Evolutionary conservation across 495 filamentous ascomycete species (phyloP).

Genomic region (Podospora pseudoanserina): DNA sequence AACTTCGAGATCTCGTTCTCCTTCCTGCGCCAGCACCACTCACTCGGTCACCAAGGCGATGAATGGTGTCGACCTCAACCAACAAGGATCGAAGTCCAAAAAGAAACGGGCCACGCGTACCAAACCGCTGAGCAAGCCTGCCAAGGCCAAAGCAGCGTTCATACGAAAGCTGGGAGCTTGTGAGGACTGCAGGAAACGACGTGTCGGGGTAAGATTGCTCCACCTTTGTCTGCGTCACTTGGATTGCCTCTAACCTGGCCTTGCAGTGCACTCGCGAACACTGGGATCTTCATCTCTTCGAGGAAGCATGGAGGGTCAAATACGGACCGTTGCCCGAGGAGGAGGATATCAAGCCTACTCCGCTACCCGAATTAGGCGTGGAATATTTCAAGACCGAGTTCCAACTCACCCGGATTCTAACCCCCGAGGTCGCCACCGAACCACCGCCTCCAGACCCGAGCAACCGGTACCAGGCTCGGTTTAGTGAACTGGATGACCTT

Average conservation of each 20-base stretch:
- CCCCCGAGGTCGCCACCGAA: no score
- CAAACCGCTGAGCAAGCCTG: constrained; percentile 16
- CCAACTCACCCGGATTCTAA: background rate
- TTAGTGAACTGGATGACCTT: background rate
- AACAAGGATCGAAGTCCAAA: constrained; percentile 10
- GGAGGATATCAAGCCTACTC: background rate
- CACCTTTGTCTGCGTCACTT: background rate
- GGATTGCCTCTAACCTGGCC: background rate
- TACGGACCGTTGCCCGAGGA: background rate
- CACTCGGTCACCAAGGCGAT: constrained; percentile 15
- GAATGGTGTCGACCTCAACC: constrained; percentile 8
- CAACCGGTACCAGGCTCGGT: background rate
- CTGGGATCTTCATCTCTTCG: constrained; percentile 10
- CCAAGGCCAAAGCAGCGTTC: constrained; percentile 23
- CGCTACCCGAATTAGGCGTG: background rate
- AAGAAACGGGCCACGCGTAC: constrained; percentile 17
- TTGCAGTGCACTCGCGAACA: constrained; percentile 13
- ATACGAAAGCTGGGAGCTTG: constrained; percentile 31
- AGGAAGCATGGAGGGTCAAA: constrained; percentile 12
- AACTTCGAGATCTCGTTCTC: constrained; percentile 19
- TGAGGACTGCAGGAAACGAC: constrained; percentile 22
- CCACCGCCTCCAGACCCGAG: background rate
- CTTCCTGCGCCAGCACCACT: constrained; percentile 18
- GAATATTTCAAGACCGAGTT: background rate
- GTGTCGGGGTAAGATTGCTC: constrained; percentile 22